Percentiles rank a stretch among this genome's conserved stretches.
Evolutionary conservation across 768 basidiomycete species (phyloP).

Genomic region (Rhodotorula sphaerocarpa): DNA sequence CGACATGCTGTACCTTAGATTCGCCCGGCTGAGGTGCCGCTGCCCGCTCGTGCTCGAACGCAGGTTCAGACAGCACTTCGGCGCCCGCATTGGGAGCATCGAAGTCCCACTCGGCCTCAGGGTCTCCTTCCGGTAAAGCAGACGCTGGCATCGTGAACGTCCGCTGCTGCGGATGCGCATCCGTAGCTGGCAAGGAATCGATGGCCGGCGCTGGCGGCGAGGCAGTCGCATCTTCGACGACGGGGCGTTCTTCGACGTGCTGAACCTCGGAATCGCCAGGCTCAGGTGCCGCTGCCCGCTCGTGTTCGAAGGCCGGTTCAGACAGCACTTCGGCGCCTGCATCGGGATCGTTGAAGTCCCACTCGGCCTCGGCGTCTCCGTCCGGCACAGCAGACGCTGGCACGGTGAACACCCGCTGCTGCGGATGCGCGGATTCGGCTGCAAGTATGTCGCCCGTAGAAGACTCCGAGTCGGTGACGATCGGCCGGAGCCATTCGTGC

Average conservation of each 20-base stretch:
- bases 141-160: conserved; percentile 7
- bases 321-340: conserved; percentile 9
- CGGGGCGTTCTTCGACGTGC: not conserved
- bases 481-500: conserved; percentile 3
- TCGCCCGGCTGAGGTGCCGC: not conserved
- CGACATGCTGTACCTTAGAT: conserved; percentile 8
- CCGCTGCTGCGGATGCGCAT: conserved; percentile 9
- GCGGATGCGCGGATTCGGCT: conserved; percentile 11
- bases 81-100: conserved; percentile 4
- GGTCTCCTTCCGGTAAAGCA: not conserved
- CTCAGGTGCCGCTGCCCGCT: not conserved
- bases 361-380: not conserved
- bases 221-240: too few species aligned
- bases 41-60: not conserved
- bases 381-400: not conserved
- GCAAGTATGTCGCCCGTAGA: too few species aligned
- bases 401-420: conserved; percentile 11
- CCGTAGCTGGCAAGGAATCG: not conserved
- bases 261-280: conserved; percentile 7
- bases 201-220: too few species aligned
- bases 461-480: not conserved
- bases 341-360: conserved; percentile 8
- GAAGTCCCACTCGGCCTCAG: conserved; percentile 2
- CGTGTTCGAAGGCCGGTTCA: not conserved
- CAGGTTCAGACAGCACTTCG: not conserved